These are phyloP conservation scores for Cocos nucifera DNA, from an alignment of 176 grass and related monocot species.

Conservation along the genomic window DNA sequence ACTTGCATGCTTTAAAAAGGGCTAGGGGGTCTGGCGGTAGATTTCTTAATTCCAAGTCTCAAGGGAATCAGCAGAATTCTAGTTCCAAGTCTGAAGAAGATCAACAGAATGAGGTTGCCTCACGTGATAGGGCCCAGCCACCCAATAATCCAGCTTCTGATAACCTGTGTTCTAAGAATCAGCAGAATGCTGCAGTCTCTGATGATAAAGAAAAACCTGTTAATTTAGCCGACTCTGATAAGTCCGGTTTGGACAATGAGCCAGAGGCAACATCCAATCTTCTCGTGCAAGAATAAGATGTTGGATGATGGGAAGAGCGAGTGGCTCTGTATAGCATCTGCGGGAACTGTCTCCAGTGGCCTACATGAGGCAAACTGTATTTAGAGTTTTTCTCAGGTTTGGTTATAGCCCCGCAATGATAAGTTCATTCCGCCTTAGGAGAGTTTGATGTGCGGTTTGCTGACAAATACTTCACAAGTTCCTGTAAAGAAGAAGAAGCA, in stretches of 20 bases:
- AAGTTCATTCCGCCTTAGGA: too few relatives aligned
- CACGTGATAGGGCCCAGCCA: constrained; percentile 3
- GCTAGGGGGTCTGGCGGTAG: constrained; percentile 1
- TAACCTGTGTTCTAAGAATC: background rate
- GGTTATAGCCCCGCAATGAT: too few relatives aligned
- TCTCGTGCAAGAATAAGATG: background rate
- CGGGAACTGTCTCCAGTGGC: background rate
- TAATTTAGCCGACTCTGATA: background rate
- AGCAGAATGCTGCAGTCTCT: background rate
- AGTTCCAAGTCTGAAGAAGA: constrained; percentile 1
- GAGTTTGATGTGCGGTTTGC: too few relatives aligned
- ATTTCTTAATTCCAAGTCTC: constrained; percentile 12
- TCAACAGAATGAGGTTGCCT: constrained; percentile 8
- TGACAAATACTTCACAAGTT: too few relatives aligned
- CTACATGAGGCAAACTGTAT: too few relatives aligned
- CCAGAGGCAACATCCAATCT: background rate
- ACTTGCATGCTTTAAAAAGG: constrained; percentile 8
- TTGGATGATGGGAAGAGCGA: background rate
- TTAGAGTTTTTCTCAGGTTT: too few relatives aligned
- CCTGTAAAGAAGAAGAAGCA: too few relatives aligned
- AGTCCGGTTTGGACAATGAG: background rate
- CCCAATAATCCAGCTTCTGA: background rate
- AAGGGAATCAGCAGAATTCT: constrained; percentile 13
- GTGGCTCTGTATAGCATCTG: background rate
- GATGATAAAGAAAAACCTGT: background rate